Evolutionary conservation across 176 grass and related monocot species (phyloP).

Genomic region (Echinochloa phyllopogon): DNA sequence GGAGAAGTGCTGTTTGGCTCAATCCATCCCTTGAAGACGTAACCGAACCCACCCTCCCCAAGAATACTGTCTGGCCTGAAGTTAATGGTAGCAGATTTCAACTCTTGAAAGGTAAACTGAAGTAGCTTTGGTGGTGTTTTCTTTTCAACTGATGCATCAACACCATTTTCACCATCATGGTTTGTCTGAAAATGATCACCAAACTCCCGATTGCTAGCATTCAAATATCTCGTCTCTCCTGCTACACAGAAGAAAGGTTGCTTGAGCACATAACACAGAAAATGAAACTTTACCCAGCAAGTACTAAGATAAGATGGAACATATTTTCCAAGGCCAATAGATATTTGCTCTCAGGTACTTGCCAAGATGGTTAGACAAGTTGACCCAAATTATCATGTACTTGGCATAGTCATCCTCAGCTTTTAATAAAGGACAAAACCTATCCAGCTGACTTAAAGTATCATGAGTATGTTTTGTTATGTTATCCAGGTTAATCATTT

Average conservation of each 20-base stretch:
- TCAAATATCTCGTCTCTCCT: conserved; percentile 80
- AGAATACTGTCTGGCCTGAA: conserved; percentile 99
- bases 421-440: conserved; percentile 45
- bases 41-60: conserved; percentile 98
- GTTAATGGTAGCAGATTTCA: conserved; percentile 94
- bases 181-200: conserved; percentile 57
- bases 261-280: conserved; percentile 35
- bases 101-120: conserved; percentile 94
- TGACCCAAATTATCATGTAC: conserved; percentile 15
- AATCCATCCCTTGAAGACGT: conserved; percentile 99
- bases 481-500: conserved; percentile 45
- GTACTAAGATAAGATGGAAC: conserved; percentile 1
- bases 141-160: conserved; percentile 54
- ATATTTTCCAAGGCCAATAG: background rate
- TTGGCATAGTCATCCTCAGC: background rate
- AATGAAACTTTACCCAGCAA: background rate
- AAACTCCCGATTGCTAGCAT: conserved; percentile 73
- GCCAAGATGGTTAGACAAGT: conserved; percentile 21
- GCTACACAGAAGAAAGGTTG: conserved; percentile 46
- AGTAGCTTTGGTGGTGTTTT: conserved; percentile 70
- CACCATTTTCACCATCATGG: conserved; percentile 58
- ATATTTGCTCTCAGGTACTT: conserved; percentile 12
- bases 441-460: conserved; percentile 42
- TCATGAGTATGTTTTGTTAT: conserved; percentile 33
- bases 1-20: conserved; percentile 84